phyloP scores from a whole-genome alignment of 2,329 filamentous ascomycete genomes.

The Epichloe sibirici region DNA sequence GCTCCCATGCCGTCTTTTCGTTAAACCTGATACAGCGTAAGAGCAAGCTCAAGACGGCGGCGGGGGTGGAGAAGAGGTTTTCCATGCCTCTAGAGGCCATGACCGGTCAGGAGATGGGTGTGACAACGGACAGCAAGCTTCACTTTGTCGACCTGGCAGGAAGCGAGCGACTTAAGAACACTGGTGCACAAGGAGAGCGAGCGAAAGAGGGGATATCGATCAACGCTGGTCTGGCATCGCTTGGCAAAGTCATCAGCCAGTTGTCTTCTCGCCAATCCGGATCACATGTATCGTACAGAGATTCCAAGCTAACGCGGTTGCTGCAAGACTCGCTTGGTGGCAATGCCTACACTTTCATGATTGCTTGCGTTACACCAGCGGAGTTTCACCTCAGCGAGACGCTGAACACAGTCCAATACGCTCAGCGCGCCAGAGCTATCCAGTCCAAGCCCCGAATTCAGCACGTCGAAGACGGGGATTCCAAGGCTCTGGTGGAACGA shows the following conservation, averaged over 20 bases:
- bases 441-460: conserved; percentile 97
- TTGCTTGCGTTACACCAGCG: conserved; percentile 91
- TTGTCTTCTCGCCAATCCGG: conserved; percentile 80
- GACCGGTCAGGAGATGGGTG: conserved; percentile 48
- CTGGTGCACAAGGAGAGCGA: conserved; percentile 84
- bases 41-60: conserved; percentile 37
- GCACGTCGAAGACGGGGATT: conserved; percentile 84
- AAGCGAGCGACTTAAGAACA: conserved; percentile 94
- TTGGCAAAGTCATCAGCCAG: conserved; percentile 97
- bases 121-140: conserved; percentile 94
- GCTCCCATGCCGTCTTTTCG: conserved; percentile 94
- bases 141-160: conserved; percentile 97
- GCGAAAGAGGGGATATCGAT: conserved; percentile 97
- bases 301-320: conserved; percentile 90
- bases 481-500: conserved; percentile 84
- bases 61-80: conserved; percentile 65
- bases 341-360: conserved; percentile 98
- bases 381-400: conserved; percentile 98
- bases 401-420: conserved; percentile 93
- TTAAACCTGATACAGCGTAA: conserved; percentile 86
- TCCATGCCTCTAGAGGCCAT: conserved; percentile 78
- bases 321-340: conserved; percentile 94
- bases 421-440: conserved; percentile 87
- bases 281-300: conserved; percentile 90
- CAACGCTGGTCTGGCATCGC: conserved; percentile 84